A percentile compares a stretch with the other conserved stretches of the same genome.
phyloP scores from a whole-genome alignment of 306 rosid genomes.

The Acacia melanoxylon region DNA sequence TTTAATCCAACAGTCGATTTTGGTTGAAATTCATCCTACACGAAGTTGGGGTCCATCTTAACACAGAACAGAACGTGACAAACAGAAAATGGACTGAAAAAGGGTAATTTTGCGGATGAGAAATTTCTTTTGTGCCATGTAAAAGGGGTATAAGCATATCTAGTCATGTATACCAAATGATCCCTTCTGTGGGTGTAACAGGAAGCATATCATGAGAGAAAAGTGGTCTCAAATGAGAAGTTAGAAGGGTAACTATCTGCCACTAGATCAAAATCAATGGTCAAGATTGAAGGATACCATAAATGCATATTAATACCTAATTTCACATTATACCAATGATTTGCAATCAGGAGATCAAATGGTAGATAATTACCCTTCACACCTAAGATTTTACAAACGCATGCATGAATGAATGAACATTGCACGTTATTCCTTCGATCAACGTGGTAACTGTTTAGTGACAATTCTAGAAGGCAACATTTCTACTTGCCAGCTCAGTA shows the following conservation, averaged over 20 bases:
- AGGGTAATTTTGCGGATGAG: background rate
- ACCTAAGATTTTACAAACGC: background rate
- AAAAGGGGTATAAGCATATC: background rate
- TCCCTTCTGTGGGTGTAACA: background rate
- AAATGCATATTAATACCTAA: background rate
- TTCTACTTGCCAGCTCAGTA: background rate
- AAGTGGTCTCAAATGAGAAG: background rate
- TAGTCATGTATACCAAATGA: background rate
- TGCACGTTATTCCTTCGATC: slow-evolving; percentile 7
- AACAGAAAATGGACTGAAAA: background rate
- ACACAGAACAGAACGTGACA: background rate
- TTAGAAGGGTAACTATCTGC: background rate
- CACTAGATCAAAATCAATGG: background rate
- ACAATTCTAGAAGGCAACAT: background rate
- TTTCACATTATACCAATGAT: background rate
- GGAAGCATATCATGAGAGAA: background rate
- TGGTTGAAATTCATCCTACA: background rate
- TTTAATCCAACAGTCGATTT: background rate
- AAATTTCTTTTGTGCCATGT: background rate
- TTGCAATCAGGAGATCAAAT: background rate
- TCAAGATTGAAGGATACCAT: background rate
- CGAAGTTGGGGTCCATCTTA: background rate
- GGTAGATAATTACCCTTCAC: background rate
- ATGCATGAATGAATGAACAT: background rate
- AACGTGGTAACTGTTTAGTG: slow-evolving; percentile 11